Evolutionary conservation across 495 filamentous ascomycete genomes (phyloP).

Genomic region (Podospora pseudocomata): DNA sequence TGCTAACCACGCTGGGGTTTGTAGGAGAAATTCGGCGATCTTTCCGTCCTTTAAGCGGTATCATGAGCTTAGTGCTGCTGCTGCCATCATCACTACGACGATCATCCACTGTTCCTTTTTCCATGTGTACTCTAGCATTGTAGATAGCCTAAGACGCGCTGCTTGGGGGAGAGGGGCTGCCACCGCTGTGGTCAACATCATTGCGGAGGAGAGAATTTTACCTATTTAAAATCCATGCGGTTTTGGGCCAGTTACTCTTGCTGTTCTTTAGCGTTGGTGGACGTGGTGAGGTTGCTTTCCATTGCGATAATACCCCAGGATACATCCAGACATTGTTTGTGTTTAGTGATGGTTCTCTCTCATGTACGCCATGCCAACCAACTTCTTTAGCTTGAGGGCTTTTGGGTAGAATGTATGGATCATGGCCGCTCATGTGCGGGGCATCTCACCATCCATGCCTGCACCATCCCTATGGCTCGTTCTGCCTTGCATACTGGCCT

Average conservation of each 20-base stretch:
- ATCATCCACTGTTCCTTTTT: slow-evolving; percentile 25
- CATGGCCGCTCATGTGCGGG: no score
- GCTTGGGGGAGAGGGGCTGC: slow-evolving; percentile 15
- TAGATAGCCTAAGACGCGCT: slow-evolving; percentile 43
- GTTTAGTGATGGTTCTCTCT: no score
- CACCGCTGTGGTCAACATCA: background rate
- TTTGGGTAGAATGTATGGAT: no score
- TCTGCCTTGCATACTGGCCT: no score
- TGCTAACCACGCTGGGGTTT: slow-evolving; percentile 9
- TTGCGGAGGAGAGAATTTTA: slow-evolving; percentile 27
- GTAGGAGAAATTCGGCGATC: slow-evolving; percentile 97
- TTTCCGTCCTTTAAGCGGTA: slow-evolving; percentile 74
- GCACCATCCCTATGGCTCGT: no score
- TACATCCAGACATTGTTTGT: no score
- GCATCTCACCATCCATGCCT: no score
- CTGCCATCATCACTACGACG: slow-evolving; percentile 2
- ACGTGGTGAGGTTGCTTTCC: no score
- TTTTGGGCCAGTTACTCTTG: background rate
- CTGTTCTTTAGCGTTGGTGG: no score
- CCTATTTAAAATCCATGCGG: background rate
- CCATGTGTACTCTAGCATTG: slow-evolving; percentile 57
- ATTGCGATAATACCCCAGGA: no score
- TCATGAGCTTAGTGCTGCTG: background rate
- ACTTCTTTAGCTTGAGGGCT: no score
- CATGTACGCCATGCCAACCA: no score